These are phyloP conservation scores for Metarhizium guizhouense DNA, from an alignment of 2,329 filamentous ascomycete species.

Conservation along the genomic window DNA sequence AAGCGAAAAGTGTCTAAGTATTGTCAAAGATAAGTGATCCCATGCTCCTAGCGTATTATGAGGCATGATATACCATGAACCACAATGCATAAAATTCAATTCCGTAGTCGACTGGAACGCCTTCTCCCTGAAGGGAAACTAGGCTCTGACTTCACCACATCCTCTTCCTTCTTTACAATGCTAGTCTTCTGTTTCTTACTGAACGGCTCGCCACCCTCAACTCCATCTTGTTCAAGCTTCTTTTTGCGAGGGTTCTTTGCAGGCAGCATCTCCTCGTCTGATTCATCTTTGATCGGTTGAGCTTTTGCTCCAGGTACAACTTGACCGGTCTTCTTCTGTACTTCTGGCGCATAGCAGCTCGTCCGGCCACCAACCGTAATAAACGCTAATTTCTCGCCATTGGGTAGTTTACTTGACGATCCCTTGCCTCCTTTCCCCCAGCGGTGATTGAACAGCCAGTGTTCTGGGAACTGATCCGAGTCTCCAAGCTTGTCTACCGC, in stretches of 20 bases:
- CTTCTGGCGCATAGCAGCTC: conserved; percentile 74
- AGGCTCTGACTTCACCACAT: conserved; percentile 8
- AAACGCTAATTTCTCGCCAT: conserved; percentile 75
- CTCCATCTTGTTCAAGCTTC: conserved; percentile 14
- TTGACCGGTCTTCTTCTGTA: conserved; percentile 69
- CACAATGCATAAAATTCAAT: background rate
- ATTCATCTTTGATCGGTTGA: conserved; percentile 25
- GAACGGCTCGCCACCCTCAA: conserved; percentile 15
- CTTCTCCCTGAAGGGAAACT: conserved; percentile 10
- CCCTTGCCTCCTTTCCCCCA: conserved; percentile 87
- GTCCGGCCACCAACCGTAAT: conserved; percentile 86
- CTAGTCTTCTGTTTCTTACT: conserved; percentile 18
- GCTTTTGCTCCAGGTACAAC: conserved; percentile 34
- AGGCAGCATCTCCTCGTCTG: conserved; percentile 8
- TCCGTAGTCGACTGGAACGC: conserved; percentile 6
- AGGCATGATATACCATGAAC: background rate
- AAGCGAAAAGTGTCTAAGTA: background rate
- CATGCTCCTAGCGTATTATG: background rate
- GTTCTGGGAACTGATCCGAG: conserved; percentile 71
- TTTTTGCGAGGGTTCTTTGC: conserved; percentile 17
- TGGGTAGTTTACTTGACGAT: conserved; percentile 59
- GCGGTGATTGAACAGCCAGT: conserved; percentile 82
- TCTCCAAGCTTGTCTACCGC: conserved; percentile 74
- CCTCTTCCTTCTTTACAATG: conserved; percentile 13
- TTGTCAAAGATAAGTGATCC: background rate